Conservation (phyloP, 495 filamentous ascomycete species). For the Hypoxylon subgilvum region DNA sequence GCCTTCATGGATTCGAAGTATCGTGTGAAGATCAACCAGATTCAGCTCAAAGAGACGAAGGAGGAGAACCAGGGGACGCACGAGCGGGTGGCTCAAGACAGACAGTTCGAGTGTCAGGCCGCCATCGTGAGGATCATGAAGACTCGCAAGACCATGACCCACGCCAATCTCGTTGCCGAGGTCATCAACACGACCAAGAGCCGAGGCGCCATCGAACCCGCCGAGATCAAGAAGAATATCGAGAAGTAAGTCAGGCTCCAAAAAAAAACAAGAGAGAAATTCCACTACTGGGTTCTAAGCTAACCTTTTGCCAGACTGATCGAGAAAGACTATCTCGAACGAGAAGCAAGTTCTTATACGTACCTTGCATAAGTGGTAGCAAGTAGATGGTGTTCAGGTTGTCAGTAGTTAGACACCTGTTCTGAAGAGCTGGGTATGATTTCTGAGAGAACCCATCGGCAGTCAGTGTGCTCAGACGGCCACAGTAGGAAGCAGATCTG, state of each 20-base stretch:
- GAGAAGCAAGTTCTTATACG: conserved; percentile 76
- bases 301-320: conserved; percentile 66
- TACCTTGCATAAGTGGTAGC: conserved; percentile 72
- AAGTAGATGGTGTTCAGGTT: not conserved
- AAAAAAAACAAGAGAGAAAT: not conserved
- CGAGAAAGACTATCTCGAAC: conserved; percentile 95
- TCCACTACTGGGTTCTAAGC: not conserved
- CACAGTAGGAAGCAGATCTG: no score
- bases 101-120: conserved; percentile 95
- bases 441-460: no score
- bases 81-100: conserved; percentile 83
- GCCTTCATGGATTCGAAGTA: conserved; percentile 80
- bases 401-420: not conserved
- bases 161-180: conserved; percentile 80
- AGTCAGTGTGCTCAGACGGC: no score
- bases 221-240: conserved; percentile 94
- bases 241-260: conserved; percentile 70
- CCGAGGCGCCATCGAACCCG: conserved; percentile 79
- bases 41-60: conserved; percentile 91
- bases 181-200: conserved; percentile 87
- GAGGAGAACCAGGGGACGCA: conserved; percentile 91
- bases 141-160: conserved; percentile 82
- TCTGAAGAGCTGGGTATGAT: no score
- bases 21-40: conserved; percentile 97
- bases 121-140: conserved; percentile 99